Base-by-base conservation (phyloP, 73 alveolate genomes). In the Paramecium bursaria region DNA sequence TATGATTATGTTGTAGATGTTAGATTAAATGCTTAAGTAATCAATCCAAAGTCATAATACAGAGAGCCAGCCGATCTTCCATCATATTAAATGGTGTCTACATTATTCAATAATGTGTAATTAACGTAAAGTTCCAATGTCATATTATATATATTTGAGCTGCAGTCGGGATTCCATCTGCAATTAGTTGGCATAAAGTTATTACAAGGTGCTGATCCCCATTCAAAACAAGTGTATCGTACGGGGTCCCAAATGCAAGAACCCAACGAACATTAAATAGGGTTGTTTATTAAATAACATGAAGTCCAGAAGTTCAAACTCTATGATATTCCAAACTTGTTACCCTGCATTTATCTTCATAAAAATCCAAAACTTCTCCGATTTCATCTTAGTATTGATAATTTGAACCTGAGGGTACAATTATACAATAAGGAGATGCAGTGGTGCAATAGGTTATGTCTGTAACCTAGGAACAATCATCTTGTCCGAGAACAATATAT, bases 221-320 rank as follows among this genome's bases (percentile, higher is more conserved):
- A 67, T 67, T 67, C 82, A 67, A 39, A 67, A 30, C 82, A 67
- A 21, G 19, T 26, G 14, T 35, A n/a, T 19, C 11, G 14, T 6
- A 35, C 30, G 2, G 82, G 82, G 35, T 67, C 82, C 82, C 80
- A 61, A n/a, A 67, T 21, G 22, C 82, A 67, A 39, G 60, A 39
- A 3, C 60, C 53, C 21, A 67, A 42, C 33, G 15, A 30, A 35
- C 82, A 67, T 4, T 42, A 67, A 21, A 19, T 23, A 5, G 33
- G 19, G 6, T 35, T 33, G 33, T 21, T 19, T 31, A 67, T 11
- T 31, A 25, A 67, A 21, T 67, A 35, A 35, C 82, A 67, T 67
- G 57, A 17, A 9, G 82, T 67, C 22, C 6, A 61, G 30, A 22
- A 61, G 21, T 61, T 61, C 4, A 61, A 33, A 33, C 54, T 30